Conservation (phyloP, 2,329 filamentous ascomycete genomes). For the Elsinoe batatas region DNA sequence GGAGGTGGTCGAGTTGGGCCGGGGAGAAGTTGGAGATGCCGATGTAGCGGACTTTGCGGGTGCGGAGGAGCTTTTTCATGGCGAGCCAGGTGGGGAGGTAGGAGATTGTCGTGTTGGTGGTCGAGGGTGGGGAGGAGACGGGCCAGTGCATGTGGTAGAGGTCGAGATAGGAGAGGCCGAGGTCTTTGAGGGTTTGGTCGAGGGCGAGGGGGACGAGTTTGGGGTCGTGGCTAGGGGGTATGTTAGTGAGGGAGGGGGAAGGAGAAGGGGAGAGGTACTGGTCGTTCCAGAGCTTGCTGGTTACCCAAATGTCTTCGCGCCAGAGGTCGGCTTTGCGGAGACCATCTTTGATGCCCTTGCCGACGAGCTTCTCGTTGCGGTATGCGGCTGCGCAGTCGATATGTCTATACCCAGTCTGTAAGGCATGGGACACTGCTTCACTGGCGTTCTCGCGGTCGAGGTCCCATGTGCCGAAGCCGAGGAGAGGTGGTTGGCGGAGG, state of each 20-base stretch:
- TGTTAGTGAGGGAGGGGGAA: constrained; percentile 4
- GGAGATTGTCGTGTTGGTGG: constrained; percentile 19
- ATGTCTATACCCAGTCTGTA: constrained; percentile 44
- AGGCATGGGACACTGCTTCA: constrained; percentile 29
- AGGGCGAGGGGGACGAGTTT: constrained; percentile 25
- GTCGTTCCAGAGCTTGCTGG: constrained; percentile 32
- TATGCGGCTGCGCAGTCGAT: constrained; percentile 42
- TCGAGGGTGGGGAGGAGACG: constrained; percentile 19
- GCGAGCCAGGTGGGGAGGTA: constrained; percentile 51
- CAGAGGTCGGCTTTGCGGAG: constrained; percentile 24
- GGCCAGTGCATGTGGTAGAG: constrained; percentile 40
- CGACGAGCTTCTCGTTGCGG: constrained; percentile 36
- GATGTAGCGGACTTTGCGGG: constrained; percentile 58
- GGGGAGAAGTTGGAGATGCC: constrained; percentile 68
- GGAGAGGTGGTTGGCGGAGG: constrained; percentile 24
- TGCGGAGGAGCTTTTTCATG: constrained; percentile 50
- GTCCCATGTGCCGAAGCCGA: constrained; percentile 34
- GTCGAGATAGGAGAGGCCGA: constrained; percentile 34
- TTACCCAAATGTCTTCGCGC: constrained; percentile 31
- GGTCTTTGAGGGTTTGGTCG: constrained; percentile 30
- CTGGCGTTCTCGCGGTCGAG: constrained; percentile 27
- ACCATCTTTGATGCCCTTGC: constrained; percentile 32
- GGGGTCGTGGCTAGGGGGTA: constrained; percentile 21
- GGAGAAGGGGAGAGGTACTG: constrained; percentile 17
- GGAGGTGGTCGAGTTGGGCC: constrained; percentile 38